Evolutionary conservation across 2,329 filamentous ascomycete species (phyloP), one percentile per base, ranked within the genome.

Genomic region (Atkinsonella texensis): DNA sequence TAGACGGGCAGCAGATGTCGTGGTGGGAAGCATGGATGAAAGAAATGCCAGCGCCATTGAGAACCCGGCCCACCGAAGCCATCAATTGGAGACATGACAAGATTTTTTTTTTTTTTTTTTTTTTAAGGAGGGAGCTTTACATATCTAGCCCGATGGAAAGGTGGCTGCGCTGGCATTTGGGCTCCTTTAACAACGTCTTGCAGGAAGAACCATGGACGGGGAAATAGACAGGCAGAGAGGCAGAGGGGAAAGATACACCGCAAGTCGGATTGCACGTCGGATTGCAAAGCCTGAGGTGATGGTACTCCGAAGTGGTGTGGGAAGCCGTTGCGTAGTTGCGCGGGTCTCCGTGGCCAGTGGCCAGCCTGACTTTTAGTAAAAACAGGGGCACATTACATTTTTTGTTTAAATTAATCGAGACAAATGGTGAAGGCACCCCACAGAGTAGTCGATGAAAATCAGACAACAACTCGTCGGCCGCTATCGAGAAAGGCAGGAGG

Each of bases 151-250:
- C 18, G 32, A 38, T 38, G 23, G 33, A 42, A 40, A 55, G 52
- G 60, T 62, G 63, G 62, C 61, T 62, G 62, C 62, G 60, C 62
- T 63, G 64, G 59, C 48, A 52, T 48, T 59, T 59, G 53, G 60
- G 55, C 33, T 40, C 33, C 35, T 23, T 44, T 32, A 48, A 32
- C 20, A 31, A 18, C 13, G 42, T 20, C 38, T 51, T 50, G 40
- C 53, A 56, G 51, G 54, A 52, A 61, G 50, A 56, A 56, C 57
- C 55, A 23, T 48, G n/a, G 46, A 53, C 56, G 41, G 41, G 33
- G 7, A 50, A 46, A 13, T 32, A 35, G 40, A 46, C 44, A 32
- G 53, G 54, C 46, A 49, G 50, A 52, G 49, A 47, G 32, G 39
- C 28, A 48, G 28, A 44, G 17, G 28, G 39, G 50, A 35, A 46